phyloP scores from a whole-genome alignment of 2,329 filamentous ascomycete species.

The Helotiales sp. region DNA sequence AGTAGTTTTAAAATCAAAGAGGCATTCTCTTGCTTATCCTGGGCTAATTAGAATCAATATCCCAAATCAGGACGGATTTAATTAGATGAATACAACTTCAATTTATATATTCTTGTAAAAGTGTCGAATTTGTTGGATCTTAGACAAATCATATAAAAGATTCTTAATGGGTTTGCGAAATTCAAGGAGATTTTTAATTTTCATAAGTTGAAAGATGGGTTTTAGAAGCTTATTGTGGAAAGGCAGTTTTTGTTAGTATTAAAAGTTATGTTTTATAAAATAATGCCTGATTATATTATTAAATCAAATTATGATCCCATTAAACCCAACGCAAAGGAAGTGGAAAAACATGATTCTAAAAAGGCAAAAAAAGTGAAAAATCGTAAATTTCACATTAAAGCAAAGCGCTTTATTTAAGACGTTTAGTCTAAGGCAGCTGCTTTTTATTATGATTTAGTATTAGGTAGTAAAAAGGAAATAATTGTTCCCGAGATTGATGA shows the following conservation, averaged over 20 bases:
- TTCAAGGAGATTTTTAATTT: slow-evolving; percentile 15
- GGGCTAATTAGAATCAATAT: not conserved
- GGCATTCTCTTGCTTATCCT: not conserved
- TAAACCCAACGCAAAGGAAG: slow-evolving; percentile 11
- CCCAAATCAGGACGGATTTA: slow-evolving; percentile 1
- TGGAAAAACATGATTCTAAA: slow-evolving; percentile 10
- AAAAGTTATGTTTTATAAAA: slow-evolving; percentile 6
- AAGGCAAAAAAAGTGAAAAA: not conserved
- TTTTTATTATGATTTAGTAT: slow-evolving; percentile 19
- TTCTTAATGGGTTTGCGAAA: slow-evolving; percentile 5
- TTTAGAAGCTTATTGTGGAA: slow-evolving; percentile 12
- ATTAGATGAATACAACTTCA: slow-evolving; percentile 12
- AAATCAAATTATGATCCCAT: slow-evolving; percentile 12
- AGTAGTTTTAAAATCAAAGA: not conserved
- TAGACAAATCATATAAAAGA: slow-evolving; percentile 8
- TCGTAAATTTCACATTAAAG: slow-evolving; percentile 12
- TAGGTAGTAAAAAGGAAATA: not conserved
- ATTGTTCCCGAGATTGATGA: not conserved
- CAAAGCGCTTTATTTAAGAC: not conserved
- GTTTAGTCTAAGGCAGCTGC: slow-evolving; percentile 15
- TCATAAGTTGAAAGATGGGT: slow-evolving; percentile 10
- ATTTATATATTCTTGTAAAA: slow-evolving; percentile 17
- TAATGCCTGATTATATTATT: slow-evolving; percentile 9
- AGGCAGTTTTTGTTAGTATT: slow-evolving; percentile 15
- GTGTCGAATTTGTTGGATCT: slow-evolving; percentile 18